Percentiles rank a stretch among this genome's conserved stretches.
Evolutionary conservation across 352 stramenopile genomes (phyloP).

Genomic region (Globisporangium uncinulatum): DNA sequence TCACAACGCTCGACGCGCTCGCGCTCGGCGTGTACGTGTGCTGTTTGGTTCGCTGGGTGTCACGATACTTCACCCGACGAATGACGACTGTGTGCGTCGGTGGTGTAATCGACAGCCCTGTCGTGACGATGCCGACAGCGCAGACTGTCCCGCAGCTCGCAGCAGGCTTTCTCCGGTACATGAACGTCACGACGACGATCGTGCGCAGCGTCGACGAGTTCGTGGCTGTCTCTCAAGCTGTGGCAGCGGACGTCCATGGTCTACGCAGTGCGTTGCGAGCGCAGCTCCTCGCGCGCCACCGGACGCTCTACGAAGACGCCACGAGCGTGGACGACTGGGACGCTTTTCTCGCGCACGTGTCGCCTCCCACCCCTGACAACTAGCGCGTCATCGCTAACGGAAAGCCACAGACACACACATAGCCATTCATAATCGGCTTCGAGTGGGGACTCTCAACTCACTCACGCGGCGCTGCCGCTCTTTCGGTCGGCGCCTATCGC

Average conservation of each 20-base stretch:
- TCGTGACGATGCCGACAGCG: constrained; percentile 44
- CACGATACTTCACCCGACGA: background rate
- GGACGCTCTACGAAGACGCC: constrained; percentile 20
- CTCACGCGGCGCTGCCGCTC: constrained; percentile 4
- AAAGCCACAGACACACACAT: background rate
- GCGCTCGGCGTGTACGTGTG: constrained; percentile 56
- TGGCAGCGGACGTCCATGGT: constrained; percentile 20
- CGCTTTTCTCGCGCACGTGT: constrained; percentile 21
- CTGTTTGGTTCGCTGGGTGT: background rate
- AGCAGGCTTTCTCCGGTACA: constrained; percentile 51
- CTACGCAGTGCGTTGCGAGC: constrained; percentile 6
- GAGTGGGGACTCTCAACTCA: too few species aligned
- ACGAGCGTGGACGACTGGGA: constrained; percentile 28
- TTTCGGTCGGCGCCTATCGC: background rate
- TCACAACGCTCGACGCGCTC: constrained; percentile 80
- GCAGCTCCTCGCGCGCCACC: constrained; percentile 8
- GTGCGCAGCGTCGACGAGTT: constrained; percentile 31
- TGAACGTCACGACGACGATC: constrained; percentile 44
- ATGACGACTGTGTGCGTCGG: too few species aligned
- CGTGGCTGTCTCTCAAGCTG: constrained; percentile 23
- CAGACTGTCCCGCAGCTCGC: constrained; percentile 54
- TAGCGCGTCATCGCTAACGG: background rate
- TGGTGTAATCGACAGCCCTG: constrained; percentile 22
- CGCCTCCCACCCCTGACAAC: background rate
- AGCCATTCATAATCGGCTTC: background rate